Conservation (phyloP, 805 yeast species). For the Barnettozyma populi region DNA sequence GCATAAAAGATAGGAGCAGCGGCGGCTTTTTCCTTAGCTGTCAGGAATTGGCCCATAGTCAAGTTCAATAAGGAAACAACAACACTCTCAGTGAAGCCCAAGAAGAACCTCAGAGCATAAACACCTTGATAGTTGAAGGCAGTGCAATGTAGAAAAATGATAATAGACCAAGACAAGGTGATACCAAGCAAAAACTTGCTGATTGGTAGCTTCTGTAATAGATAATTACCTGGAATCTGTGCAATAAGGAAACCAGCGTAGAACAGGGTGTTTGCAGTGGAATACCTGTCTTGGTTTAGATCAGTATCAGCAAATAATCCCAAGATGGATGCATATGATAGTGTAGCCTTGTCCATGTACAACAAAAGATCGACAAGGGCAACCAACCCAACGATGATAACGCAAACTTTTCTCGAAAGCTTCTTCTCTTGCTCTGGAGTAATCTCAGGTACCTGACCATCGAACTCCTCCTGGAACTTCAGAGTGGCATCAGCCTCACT, state of each 20-base stretch:
- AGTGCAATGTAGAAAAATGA: slow-evolving; percentile 42
- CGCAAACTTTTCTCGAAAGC: slow-evolving; percentile 33
- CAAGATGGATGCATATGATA: slow-evolving; percentile 43
- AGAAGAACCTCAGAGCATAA: slow-evolving; percentile 40
- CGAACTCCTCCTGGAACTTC: slow-evolving; percentile 32
- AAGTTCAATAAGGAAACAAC: slow-evolving; percentile 40
- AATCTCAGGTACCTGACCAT: slow-evolving; percentile 30
- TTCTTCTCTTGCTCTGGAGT: slow-evolving; percentile 38
- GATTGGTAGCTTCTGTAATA: slow-evolving; percentile 40
- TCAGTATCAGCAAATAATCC: slow-evolving; percentile 44
- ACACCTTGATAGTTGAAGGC: slow-evolving; percentile 42
- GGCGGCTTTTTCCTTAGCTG: slow-evolving; percentile 42
- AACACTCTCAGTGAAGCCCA: slow-evolving; percentile 45
- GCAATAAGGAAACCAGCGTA: slow-evolving; percentile 47
- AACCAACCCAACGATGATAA: slow-evolving; percentile 32
- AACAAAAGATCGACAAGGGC: slow-evolving; percentile 37
- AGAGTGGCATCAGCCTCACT: slow-evolving; percentile 38
- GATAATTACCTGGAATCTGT: slow-evolving; percentile 36
- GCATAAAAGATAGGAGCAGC: slow-evolving; percentile 50
- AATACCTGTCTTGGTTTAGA: slow-evolving; percentile 37
- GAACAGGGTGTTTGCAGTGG: slow-evolving; percentile 46
- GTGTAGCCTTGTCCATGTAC: slow-evolving; percentile 47
- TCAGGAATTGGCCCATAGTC: slow-evolving; percentile 46
- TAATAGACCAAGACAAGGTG: slow-evolving; percentile 39
- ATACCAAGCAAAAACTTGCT: slow-evolving; percentile 34